Evolutionary conservation across 805 yeast genomes (phyloP).

Genomic region (Lipomyces kockii): DNA sequence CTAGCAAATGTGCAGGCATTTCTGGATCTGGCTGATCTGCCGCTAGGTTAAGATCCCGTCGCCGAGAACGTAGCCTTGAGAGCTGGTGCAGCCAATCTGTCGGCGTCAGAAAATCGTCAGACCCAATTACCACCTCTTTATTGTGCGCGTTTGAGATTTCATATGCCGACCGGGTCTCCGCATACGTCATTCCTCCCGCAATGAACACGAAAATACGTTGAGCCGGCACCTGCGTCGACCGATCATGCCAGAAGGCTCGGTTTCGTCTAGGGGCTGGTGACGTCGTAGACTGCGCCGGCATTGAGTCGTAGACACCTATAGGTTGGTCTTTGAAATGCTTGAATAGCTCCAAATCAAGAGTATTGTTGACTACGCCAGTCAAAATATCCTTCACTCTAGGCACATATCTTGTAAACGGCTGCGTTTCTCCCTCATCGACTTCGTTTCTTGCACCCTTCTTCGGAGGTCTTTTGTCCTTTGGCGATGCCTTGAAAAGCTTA

Average conservation of each 20-base stretch:
- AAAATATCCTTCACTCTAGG: slow-evolving; percentile 70
- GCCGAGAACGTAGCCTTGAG: slow-evolving; percentile 39
- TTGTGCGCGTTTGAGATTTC: slow-evolving; percentile 66
- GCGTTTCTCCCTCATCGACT: slow-evolving; percentile 39
- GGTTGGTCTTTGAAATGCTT: slow-evolving; percentile 82
- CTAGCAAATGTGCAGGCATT: slow-evolving; percentile 44
- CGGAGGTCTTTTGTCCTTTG: slow-evolving; percentile 51
- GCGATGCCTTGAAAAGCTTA: slow-evolving; percentile 53
- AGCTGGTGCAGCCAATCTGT: slow-evolving; percentile 43
- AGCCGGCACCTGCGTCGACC: slow-evolving; percentile 41
- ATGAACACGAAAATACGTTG: slow-evolving; percentile 80
- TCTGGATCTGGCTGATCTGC: slow-evolving; percentile 41
- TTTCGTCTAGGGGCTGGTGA: slow-evolving; percentile 25
- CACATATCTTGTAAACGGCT: slow-evolving; percentile 60
- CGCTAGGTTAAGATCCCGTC: slow-evolving; percentile 43
- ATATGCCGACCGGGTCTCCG: slow-evolving; percentile 77
- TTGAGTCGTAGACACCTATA: slow-evolving; percentile 41
- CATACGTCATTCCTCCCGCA: slow-evolving; percentile 87
- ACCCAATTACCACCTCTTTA: slow-evolving; percentile 80
- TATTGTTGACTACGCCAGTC: slow-evolving; percentile 53
- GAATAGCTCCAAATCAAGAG: slow-evolving; percentile 62
- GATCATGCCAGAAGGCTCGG: slow-evolving; percentile 34
- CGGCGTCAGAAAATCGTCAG: slow-evolving; percentile 67
- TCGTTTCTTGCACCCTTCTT: slow-evolving; percentile 33
- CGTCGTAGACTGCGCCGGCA: slow-evolving; percentile 3